Evolutionary conservation across 768 basidiomycete species (phyloP).

Genomic region (Kwoniella dejecticola): DNA sequence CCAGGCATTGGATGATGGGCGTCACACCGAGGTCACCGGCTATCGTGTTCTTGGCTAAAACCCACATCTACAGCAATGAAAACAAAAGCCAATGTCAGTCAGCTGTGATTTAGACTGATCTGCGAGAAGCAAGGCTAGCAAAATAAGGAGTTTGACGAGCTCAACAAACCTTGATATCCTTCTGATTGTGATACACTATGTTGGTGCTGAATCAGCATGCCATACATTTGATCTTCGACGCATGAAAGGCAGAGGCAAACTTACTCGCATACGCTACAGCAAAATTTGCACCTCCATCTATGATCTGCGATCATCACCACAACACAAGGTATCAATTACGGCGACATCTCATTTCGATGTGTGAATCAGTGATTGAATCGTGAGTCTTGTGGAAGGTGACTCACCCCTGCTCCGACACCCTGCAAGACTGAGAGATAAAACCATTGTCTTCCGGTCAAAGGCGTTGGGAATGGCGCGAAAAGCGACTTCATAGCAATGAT

Average conservation of each 20-base stretch:
- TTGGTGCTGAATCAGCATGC: neutral
- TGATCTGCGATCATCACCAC: constrained; percentile 30
- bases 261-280: constrained; percentile 51
- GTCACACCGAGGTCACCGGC: constrained; percentile 55
- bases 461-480: constrained; percentile 52
- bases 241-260: neutral
- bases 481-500: constrained; percentile 39
- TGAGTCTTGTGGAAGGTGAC: constrained; percentile 2
- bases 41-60: constrained; percentile 49
- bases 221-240: no score
- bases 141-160: neutral
- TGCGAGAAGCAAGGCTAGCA: no score
- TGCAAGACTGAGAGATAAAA: constrained; percentile 50
- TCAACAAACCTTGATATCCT: constrained; percentile 22
- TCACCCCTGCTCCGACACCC: constrained; percentile 49
- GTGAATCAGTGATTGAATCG: no score
- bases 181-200: constrained; percentile 37
- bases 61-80: constrained; percentile 48
- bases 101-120: no score
- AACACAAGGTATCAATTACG: neutral
- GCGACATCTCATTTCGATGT: no score
- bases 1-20: constrained; percentile 47
- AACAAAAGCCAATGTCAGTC: neutral
- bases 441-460: constrained; percentile 46
- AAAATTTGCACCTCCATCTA: constrained; percentile 54